Base-by-base conservation (phyloP, 257 asterid species). In the Sherardia arvensis region DNA sequence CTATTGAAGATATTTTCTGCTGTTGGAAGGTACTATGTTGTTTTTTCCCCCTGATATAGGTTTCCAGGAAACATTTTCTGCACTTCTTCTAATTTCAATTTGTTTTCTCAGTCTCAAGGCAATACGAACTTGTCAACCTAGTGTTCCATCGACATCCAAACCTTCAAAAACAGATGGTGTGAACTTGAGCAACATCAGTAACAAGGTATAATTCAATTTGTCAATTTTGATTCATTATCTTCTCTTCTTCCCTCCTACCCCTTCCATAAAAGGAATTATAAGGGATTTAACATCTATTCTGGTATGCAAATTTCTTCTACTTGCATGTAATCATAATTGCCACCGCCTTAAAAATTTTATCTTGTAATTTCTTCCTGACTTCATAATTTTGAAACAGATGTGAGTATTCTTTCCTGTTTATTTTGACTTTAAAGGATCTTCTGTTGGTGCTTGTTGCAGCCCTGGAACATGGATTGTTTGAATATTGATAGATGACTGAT, bases 51-150 rank as follows among this genome's bases (percentile, higher is more conserved):
- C 14, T 22, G n/a, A 26, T 45, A 33, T 29, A 29, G 7, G 59
- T 49, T 36, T 18, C 21, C 11, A 26, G 10, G 66, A 53, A 55
- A 36, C 25, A 22, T 7, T 53, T 36, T 6, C 60, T 66, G 59
- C 38, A 25, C 27, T 71, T 29, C 28, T 67, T n/a, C 74, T 76
- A 33, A 64, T 64, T 22, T 64, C 33, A 18, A 32, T 33, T 73
- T 72, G 70, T 77, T 68, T 76, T 61, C 47, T 49, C 83, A 91
- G 97, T 49, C 95, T 91, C 72, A 87, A 91, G 83, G 81, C 95
- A 63, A 91, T 91, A 65, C 95, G 97, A 32, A 83, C 94, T 54
- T 91, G 96, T 71, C 95, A 85, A 26, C 95, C 95, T 59, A 78
- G 74, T 64, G 91, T 85, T 17, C 62, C 75, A 18, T 72, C 84